Base-by-base conservation (phyloP, 2,329 filamentous ascomycete genomes). In the Alternaria infectoria region DNA sequence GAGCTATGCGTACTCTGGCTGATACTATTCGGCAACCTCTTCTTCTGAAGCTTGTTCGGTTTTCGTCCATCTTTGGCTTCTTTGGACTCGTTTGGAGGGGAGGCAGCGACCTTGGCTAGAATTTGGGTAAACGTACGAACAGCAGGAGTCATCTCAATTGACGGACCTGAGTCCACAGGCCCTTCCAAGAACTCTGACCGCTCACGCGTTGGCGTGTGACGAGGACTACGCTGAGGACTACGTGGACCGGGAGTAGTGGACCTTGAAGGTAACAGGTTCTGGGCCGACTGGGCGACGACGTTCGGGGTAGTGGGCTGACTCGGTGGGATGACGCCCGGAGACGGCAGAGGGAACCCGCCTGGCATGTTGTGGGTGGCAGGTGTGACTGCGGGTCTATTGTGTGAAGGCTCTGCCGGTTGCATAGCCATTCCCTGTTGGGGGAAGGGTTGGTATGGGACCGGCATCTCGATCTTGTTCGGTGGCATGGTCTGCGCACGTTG, bases 1-100 rank as follows among this genome's bases (percentile, higher is more conserved):
- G 96, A 98, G 75, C 94, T 97, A 68, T 97, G 93, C 0, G 95
- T 94, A 76, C 95, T 97, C 19, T 90, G 90, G 70, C 93, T 94
- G 21, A 91, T 82, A 74, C 92, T 90, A 0, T 92, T 90, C 59
- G 91, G 83, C n/a, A 90, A 86, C 80, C 66, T 69, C 65, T 93
- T 97, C 84, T 98, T 98, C 79, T 91, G 91, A 55, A 99, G 83
- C 80, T 97, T 97, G 74, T 97, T 97, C 0, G 93, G 93, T 76
- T 90, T 91, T 49, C 92, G 88, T 9, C 74, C 75, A 6, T 74
- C 71, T 55, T 71, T 69, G 0, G 26, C 25, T 4, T 81, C 86
- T 54, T 71, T 69, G 3, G 30, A 36, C 3, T 81, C 86, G 45
- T 88, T 87, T 91, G 40, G 96, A 88, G 55, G 91, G 85, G 59